These are phyloP conservation scores for Tetrahymena elliotti DNA, from an alignment of 73 alveolate species.

Conservation along the genomic window DNA sequence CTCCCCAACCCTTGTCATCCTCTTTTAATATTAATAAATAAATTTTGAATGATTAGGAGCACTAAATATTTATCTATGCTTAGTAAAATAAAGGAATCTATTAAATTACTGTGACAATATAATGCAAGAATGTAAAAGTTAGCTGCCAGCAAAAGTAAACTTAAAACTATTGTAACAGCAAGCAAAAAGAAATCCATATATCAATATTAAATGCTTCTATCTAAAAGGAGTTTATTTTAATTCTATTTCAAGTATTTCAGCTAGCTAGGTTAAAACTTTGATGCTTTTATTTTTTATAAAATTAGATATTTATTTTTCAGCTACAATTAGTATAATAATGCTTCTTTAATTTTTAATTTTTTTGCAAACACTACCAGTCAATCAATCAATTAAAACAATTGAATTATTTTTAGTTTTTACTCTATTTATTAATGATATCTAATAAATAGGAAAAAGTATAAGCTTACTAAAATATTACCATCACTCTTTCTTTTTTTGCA, in stretches of 20 bases:
- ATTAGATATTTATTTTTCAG: background rate
- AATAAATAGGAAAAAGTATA: background rate
- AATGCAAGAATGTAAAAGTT: background rate
- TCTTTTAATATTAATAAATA: background rate
- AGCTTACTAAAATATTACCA: background rate
- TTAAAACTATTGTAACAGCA: background rate
- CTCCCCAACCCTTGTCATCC: background rate
- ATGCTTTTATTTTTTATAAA: background rate
- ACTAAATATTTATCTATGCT: background rate
- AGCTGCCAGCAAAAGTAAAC: background rate
- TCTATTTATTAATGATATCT: background rate
- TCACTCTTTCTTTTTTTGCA: background rate
- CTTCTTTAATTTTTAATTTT: background rate
- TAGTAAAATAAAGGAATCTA: background rate
- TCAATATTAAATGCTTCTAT: background rate
- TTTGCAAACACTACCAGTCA: background rate
- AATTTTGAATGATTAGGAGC: background rate
- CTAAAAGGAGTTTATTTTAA: background rate
- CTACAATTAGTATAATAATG: background rate
- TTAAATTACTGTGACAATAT: background rate
- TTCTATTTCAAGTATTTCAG: background rate
- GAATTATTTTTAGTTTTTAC: background rate
- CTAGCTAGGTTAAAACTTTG: background rate
- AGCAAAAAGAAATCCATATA: background rate
- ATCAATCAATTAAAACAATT: background rate